phyloP scores from a whole-genome alignment of 2,329 filamentous ascomycete species.

The Metarhizium humberi region DNA sequence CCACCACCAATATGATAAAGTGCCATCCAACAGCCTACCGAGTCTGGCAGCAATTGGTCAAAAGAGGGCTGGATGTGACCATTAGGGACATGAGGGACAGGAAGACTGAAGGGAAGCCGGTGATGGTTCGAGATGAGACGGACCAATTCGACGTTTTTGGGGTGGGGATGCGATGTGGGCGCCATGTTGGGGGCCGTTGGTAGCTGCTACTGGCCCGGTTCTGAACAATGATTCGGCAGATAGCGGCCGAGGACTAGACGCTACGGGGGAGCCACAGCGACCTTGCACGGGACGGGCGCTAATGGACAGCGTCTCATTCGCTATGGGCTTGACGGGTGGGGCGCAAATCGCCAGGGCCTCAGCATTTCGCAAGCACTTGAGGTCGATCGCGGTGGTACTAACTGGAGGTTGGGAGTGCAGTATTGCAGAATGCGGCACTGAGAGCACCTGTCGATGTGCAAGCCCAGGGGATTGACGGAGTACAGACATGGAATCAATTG shows the following conservation, averaged over 20 bases:
- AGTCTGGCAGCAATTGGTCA: background rate
- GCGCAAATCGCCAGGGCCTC: background rate
- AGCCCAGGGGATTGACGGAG: no score
- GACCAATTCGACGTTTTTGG: background rate
- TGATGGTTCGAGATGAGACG: background rate
- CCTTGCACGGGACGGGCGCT: conserved; percentile 9
- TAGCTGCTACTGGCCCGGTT: conserved; percentile 2
- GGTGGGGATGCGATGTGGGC: background rate
- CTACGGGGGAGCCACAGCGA: conserved; percentile 1
- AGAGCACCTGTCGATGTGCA: no score
- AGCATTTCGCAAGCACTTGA: background rate
- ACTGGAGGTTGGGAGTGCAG: no score
- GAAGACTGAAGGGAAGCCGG: background rate
- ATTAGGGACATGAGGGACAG: background rate
- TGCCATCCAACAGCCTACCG: no score
- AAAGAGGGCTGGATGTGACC: background rate
- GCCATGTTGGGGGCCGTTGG: background rate
- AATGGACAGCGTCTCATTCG: conserved; percentile 12
- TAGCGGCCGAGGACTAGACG: conserved; percentile 1
- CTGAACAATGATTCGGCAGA: conserved; percentile 9
- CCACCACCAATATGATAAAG: no score
- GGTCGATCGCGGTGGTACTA: background rate
- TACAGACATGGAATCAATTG: no score
- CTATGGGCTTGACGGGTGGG: background rate
- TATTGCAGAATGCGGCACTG: no score